These are phyloP conservation scores for Agastache rugosa DNA, from an alignment of 257 asterid genomes.

Conservation along the genomic window DNA sequence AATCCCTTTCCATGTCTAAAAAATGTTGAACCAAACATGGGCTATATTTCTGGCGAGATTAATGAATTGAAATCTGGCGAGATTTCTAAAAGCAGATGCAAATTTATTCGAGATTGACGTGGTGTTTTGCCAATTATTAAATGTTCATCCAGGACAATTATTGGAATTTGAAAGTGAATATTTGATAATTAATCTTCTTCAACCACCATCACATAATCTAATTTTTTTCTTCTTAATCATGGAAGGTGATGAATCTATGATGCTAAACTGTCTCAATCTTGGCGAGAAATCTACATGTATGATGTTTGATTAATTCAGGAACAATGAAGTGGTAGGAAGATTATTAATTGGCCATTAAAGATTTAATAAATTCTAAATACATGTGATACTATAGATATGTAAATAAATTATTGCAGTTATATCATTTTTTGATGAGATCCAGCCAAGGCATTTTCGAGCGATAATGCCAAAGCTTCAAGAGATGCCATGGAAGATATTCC, in stretches of 20 bases:
- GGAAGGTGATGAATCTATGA: constrained; percentile 5
- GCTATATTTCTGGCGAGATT: not conserved
- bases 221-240: not conserved
- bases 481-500: too few species aligned
- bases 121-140: not conserved
- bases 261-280: constrained; percentile 9
- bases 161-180: constrained; percentile 8
- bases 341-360: not conserved
- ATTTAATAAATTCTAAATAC: not conserved
- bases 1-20: too few species aligned
- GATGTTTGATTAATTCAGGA: constrained; percentile 4
- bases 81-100: not conserved
- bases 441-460: too few species aligned
- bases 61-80: not conserved
- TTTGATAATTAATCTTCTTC: constrained; percentile 24
- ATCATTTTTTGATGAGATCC: too few species aligned
- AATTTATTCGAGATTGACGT: not conserved
- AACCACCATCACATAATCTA: constrained; percentile 7
- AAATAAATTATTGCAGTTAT: too few species aligned
- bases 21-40: too few species aligned
- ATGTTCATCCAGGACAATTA: not conserved
- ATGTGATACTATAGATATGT: too few species aligned
- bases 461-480: too few species aligned
- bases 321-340: constrained; percentile 9
- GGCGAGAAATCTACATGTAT: not conserved